phyloP scores from a whole-genome alignment of 139 green algal genomes.

The Tetradesmus obliquus region DNA sequence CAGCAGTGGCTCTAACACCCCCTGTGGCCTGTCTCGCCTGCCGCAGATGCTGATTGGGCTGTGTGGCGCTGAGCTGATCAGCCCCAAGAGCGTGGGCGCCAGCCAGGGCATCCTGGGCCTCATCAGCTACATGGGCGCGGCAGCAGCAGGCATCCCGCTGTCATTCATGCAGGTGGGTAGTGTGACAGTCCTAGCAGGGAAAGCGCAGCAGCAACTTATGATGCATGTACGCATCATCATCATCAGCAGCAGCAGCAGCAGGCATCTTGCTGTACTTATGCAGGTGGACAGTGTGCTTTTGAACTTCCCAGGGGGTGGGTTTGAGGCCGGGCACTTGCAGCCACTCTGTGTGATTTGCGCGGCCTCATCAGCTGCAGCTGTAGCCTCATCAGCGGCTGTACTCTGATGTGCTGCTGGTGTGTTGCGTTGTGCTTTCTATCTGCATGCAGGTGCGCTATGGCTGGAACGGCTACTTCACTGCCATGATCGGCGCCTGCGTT shows the following conservation, averaged over 20 bases:
- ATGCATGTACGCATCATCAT: not conserved
- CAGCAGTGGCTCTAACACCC: not conserved
- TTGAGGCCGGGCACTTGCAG: too few species aligned
- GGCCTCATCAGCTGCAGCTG: too few species aligned
- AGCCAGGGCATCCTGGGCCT: constrained; percentile 73
- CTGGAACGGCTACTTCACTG: constrained; percentile 64
- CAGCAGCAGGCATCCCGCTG: constrained; percentile 66
- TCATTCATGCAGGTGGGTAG: constrained; percentile 50
- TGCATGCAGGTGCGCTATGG: constrained; percentile 55
- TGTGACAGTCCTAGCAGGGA: not conserved
- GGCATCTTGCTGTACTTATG: not conserved
- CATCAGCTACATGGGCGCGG: constrained; percentile 74
- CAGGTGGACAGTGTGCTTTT: too few species aligned
- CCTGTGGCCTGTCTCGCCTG: not conserved
- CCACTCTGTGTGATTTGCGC: too few species aligned
- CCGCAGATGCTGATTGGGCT: constrained; percentile 92
- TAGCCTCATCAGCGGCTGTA: too few species aligned
- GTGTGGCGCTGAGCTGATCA: constrained; percentile 88
- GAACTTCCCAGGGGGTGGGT: too few species aligned
- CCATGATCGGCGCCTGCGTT: constrained; percentile 58
- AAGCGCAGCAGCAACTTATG: not conserved
- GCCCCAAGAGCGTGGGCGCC: constrained; percentile 39
- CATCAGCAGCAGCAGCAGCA: not conserved
- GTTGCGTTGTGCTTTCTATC: not conserved
- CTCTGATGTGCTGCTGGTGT: too few species aligned